phyloP scores from a whole-genome alignment of 768 basidiomycete species.

The Tulasnella sp. region DNA sequence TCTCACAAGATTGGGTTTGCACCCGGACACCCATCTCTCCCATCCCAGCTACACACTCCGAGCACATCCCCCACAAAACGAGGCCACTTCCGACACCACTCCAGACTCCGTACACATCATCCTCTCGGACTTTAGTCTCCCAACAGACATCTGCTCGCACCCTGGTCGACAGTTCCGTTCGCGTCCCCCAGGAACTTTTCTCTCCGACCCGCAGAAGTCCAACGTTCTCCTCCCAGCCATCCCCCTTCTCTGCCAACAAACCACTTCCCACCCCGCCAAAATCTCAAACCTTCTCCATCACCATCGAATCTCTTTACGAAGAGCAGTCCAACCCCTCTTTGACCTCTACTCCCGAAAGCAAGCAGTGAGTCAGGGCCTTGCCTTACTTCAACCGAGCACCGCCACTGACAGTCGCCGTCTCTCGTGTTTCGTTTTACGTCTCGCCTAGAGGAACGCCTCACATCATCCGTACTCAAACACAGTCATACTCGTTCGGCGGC shows the following conservation, averaged over 20 bases:
- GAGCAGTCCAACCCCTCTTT: not conserved
- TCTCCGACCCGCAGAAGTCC: not conserved
- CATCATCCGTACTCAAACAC: constrained; percentile 8
- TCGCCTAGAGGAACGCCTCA: not conserved
- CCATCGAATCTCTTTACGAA: not conserved
- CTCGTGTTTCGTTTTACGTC: not conserved
- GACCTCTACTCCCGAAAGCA: not conserved
- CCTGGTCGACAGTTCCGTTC: not conserved
- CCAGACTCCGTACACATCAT: not conserved
- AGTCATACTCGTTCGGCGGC: constrained; percentile 1
- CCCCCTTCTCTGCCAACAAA: not conserved
- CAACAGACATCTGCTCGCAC: not conserved
- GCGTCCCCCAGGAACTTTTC: not conserved
- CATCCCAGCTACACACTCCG: not conserved
- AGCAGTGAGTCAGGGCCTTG: not conserved
- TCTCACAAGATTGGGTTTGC: not conserved
- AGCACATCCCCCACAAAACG: not conserved
- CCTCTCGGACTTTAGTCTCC: not conserved
- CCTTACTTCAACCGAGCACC: not conserved
- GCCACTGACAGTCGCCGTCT: not conserved
- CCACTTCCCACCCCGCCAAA: not conserved
- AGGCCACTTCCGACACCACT: not conserved
- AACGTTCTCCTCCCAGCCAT: not conserved
- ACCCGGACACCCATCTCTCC: not conserved
- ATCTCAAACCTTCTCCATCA: not conserved